phyloP scores from a whole-genome alignment of 208 protist genomes.

The Acanthamoeba rhysodes region DNA sequence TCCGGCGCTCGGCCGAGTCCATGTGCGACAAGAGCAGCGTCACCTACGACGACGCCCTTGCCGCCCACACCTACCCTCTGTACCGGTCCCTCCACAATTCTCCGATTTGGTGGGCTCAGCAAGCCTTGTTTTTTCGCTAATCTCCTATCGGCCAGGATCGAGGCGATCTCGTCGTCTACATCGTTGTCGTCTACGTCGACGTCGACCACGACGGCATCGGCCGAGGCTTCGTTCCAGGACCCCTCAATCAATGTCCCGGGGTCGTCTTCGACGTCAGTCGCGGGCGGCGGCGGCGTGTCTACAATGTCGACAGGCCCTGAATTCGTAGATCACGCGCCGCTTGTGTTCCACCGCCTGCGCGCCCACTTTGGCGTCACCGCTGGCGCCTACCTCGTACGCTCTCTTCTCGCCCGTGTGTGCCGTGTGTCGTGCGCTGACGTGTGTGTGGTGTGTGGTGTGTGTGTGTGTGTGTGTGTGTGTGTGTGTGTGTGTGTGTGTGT shows the following conservation, averaged over 20 bases:
- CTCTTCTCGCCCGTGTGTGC: no score
- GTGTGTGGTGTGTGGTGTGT: no score
- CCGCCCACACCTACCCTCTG: neutral
- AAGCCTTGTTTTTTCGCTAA: neutral
- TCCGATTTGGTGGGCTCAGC: neutral
- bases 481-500: no score
- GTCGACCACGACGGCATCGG: neutral
- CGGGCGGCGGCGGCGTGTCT: neutral
- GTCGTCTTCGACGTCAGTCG: neutral
- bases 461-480: no score
- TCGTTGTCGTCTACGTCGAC: neutral
- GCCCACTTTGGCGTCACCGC: neutral
- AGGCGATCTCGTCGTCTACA: neutral
- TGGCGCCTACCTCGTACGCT: neutral
- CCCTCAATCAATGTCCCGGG: no score
- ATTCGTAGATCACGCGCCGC: conserved; percentile 8
- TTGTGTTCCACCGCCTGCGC: neutral
- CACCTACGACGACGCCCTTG: neutral
- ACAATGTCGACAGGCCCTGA: neutral
- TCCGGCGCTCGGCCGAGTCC: neutral
- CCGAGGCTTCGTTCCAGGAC: no score
- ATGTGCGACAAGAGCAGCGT: neutral
- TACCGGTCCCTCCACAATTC: neutral
- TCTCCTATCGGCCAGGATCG: neutral
- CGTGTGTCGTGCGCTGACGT: no score